These are phyloP conservation scores for Podila verticillata DNA, from an alignment of 192 early-diverging fungal genomes.

Conservation along the genomic window DNA sequence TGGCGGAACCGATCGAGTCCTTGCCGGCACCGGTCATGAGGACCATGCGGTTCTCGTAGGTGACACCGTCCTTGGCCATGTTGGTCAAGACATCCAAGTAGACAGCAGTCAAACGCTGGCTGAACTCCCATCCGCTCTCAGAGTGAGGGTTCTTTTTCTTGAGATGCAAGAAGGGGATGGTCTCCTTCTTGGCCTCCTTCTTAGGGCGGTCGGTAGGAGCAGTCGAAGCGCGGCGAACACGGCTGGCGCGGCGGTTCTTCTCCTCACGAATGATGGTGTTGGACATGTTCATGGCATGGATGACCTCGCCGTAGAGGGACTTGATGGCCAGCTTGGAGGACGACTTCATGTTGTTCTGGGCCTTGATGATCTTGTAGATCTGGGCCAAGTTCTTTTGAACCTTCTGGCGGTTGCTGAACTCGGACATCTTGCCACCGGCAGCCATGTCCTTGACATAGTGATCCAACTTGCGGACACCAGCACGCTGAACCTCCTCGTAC, in stretches of 20 bases:
- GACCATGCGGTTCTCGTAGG: conserved; percentile 86
- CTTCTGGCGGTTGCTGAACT: conserved; percentile 80
- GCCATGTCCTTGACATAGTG: conserved; percentile 93
- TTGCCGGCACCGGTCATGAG: conserved; percentile 92
- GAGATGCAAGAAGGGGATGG: conserved; percentile 80
- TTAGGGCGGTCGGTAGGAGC: conserved; percentile 60
- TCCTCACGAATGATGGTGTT: conserved; percentile 72
- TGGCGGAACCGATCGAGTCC: conserved; percentile 88
- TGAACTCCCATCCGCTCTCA: conserved; percentile 87
- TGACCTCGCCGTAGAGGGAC: conserved; percentile 75
- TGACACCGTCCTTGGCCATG: conserved; percentile 84
- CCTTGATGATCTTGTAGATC: conserved; percentile 83
- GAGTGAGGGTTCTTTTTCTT: conserved; percentile 74
- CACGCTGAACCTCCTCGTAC: conserved; percentile 87
- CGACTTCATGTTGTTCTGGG: conserved; percentile 81
- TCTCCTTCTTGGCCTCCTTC: conserved; percentile 67
- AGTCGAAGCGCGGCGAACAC: conserved; percentile 60
- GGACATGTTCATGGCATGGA: conserved; percentile 80
- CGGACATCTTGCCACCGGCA: conserved; percentile 72
- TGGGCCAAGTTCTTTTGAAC: conserved; percentile 81
- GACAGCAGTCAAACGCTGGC: conserved; percentile 75
- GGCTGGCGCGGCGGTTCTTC: conserved; percentile 55
- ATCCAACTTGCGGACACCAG: conserved; percentile 87
- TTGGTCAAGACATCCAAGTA: conserved; percentile 86
- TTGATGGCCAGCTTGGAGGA: conserved; percentile 75